Percentiles rank a stretch among this genome's conserved stretches.
These are phyloP conservation scores for Castanopsis chinensis DNA, from an alignment of 306 rosid species.

Conservation along the genomic window DNA sequence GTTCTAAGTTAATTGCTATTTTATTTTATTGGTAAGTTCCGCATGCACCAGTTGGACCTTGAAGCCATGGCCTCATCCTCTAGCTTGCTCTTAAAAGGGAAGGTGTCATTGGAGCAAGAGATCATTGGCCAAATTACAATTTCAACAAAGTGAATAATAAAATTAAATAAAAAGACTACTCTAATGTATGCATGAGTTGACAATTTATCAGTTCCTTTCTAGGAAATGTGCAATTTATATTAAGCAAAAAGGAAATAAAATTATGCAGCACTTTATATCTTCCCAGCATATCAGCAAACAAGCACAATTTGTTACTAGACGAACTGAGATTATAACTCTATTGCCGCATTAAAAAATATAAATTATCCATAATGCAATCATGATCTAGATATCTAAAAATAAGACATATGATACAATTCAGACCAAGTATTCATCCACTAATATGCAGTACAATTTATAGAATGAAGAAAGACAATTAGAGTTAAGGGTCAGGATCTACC, in stretches of 20 bases:
- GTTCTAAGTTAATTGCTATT: neutral
- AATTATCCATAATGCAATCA: neutral
- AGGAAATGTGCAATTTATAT: neutral
- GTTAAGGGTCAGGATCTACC: slow-evolving; percentile 50
- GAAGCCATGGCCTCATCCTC: slow-evolving; percentile 1
- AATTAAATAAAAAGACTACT: neutral
- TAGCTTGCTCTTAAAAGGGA: neutral
- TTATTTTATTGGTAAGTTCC: too few relatives aligned
- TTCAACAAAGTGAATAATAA: neutral
- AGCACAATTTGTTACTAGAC: neutral
- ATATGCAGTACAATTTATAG: neutral
- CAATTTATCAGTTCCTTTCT: neutral
- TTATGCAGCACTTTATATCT: neutral
- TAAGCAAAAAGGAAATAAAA: neutral
- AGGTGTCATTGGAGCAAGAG: neutral
- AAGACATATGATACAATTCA: neutral
- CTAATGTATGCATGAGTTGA: neutral
- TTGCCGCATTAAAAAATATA: neutral
- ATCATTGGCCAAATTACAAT: neutral
- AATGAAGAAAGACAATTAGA: neutral
- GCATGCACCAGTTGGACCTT: slow-evolving; percentile 9
- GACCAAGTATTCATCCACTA: neutral
- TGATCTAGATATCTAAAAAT: neutral
- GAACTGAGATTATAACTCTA: neutral
- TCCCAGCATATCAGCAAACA: neutral